Percentiles rank a stretch among this genome's conserved stretches.
Evolutionary conservation across 2,329 filamentous ascomycete genomes (phyloP).

Genomic region (Metarhizium robertsii): DNA sequence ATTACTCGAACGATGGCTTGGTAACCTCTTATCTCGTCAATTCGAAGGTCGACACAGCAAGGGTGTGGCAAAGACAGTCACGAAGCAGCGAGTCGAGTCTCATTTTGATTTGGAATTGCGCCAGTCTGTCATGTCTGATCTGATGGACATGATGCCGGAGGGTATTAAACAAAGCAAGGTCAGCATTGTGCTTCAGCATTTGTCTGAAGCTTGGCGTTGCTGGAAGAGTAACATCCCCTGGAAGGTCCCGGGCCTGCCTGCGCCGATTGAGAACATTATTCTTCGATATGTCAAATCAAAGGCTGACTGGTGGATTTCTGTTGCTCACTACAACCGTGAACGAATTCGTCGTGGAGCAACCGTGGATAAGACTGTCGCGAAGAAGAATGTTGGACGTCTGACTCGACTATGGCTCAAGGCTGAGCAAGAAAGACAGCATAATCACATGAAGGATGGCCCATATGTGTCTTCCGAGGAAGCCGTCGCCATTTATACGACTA

Average conservation of each 20-base stretch:
- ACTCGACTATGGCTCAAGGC: conserved; percentile 96
- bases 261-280: conserved; percentile 98
- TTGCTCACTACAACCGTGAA: conserved; percentile 97
- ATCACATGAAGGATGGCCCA: conserved; percentile 98
- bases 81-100: conserved; percentile 96
- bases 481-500: conserved; percentile 97
- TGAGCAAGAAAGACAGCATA: conserved; percentile 96
- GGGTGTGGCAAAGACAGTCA: conserved; percentile 97
- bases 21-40: conserved; percentile 90
- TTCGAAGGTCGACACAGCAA: conserved; percentile 99
- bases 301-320: conserved; percentile 99
- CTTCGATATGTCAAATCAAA: conserved; percentile 98
- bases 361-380: conserved; percentile 97
- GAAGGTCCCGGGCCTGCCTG: conserved; percentile 95
- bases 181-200: conserved; percentile 91
- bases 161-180: conserved; percentile 99
- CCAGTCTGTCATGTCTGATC: conserved; percentile 95
- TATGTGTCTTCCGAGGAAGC: conserved; percentile 98
- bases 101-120: conserved; percentile 96
- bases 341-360: conserved; percentile 93
- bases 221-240: conserved; percentile 99
- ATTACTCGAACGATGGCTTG: conserved; percentile 91
- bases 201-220: conserved; percentile 97
- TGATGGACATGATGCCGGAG: conserved; percentile 99
- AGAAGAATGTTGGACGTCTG: conserved; percentile 94